These are phyloP conservation scores for Ceratocystis smalleyi DNA, from an alignment of 2,329 filamentous ascomycete genomes.

Conservation along the genomic window DNA sequence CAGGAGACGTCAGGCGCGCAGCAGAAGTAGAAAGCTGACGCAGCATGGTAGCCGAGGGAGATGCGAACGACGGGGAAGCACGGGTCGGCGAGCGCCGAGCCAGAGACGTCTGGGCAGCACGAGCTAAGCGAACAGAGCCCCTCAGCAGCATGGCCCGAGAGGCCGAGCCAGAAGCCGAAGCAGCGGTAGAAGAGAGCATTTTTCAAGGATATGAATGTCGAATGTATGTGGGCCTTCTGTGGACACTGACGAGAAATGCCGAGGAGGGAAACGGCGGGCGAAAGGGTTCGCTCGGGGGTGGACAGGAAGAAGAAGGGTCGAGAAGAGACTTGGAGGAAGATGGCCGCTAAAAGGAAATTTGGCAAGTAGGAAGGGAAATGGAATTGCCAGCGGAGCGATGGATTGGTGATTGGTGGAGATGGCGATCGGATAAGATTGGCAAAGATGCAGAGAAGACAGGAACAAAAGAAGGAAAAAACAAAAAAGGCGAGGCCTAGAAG, in stretches of 20 bases:
- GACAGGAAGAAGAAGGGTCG: not conserved
- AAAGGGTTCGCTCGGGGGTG: not conserved
- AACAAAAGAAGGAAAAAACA: not conserved
- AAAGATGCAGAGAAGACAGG: not conserved
- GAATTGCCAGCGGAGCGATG: not conserved
- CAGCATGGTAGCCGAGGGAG: constrained; percentile 4
- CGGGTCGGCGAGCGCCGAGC: not conserved
- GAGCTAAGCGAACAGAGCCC: constrained; percentile 4
- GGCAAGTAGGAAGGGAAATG: not conserved
- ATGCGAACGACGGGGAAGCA: not conserved
- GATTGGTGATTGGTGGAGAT: not conserved
- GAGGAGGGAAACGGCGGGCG: not conserved
- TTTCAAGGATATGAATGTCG: not conserved
- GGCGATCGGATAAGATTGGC: constrained; percentile 3
- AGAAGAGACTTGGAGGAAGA: not conserved
- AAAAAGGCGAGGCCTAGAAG: not conserved
- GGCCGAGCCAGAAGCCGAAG: constrained; percentile 13
- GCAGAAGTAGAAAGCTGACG: constrained; percentile 15
- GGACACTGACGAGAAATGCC: not conserved
- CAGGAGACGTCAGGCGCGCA: constrained; percentile 18
- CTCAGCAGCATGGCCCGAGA: constrained; percentile 9
- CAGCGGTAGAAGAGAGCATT: constrained; percentile 16
- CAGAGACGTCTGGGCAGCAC: constrained; percentile 4
- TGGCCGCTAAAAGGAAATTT: not conserved
- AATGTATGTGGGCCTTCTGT: not conserved